These are phyloP conservation scores for Tulasnella calospora DNA, from an alignment of 768 basidiomycete genomes.

Conservation along the genomic window DNA sequence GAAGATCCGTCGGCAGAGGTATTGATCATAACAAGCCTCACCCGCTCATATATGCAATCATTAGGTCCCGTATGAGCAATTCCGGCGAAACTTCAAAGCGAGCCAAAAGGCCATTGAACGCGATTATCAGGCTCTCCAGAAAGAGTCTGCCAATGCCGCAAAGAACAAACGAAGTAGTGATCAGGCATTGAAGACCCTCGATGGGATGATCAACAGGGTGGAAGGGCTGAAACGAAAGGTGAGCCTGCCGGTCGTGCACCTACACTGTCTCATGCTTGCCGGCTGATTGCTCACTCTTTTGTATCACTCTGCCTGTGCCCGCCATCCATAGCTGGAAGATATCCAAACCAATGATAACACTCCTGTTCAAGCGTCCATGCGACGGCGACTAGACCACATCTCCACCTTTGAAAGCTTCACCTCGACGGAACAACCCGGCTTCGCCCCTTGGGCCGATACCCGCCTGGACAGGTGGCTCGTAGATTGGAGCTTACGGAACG, in stretches of 20 bases:
- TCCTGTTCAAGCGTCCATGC: conserved; percentile 67
- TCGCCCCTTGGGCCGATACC: conserved; percentile 70
- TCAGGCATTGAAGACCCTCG: conserved; percentile 57
- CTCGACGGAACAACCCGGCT: conserved; percentile 51
- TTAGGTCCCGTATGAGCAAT: conserved; percentile 86
- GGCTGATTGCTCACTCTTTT: background rate
- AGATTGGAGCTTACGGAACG: conserved; percentile 83
- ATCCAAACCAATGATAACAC: conserved; percentile 45
- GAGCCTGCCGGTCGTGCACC: conserved; percentile 26
- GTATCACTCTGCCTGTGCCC: conserved; percentile 25
- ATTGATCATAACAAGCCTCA: background rate
- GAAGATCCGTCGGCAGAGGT: conserved; percentile 17
- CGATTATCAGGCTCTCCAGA: conserved; percentile 60
- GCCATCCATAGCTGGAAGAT: conserved; percentile 44
- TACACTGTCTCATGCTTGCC: background rate
- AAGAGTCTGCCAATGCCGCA: conserved; percentile 55
- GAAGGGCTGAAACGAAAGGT: conserved; percentile 89
- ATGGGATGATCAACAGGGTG: conserved; percentile 69
- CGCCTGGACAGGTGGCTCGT: conserved; percentile 85
- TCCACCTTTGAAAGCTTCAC: conserved; percentile 56
- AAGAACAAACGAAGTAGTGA: conserved; percentile 44
- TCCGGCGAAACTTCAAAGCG: conserved; percentile 79
- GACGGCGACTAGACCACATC: conserved; percentile 70
- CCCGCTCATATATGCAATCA: background rate
- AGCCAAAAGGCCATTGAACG: conserved; percentile 78